These are phyloP conservation scores for Elongisporangium undulatum DNA, from an alignment of 352 stramenopile species.

Conservation along the genomic window DNA sequence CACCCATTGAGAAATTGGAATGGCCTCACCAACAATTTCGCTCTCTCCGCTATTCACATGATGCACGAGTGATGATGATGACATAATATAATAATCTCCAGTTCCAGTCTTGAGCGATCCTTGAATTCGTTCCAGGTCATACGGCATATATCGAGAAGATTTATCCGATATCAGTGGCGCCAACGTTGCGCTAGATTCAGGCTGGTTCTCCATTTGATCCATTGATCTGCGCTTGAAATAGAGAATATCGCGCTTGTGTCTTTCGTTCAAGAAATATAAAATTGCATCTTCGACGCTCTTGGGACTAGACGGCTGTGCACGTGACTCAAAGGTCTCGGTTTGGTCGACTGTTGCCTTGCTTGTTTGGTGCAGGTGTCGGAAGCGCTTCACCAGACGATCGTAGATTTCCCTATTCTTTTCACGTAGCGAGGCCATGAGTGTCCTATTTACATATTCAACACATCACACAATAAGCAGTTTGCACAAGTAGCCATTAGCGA, in stretches of 20 bases:
- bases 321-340: neutral
- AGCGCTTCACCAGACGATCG: slow-evolving; percentile 25
- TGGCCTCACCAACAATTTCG: slow-evolving; percentile 41
- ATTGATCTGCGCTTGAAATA: slow-evolving; percentile 43
- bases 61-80: slow-evolving; percentile 49
- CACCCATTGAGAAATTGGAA: slow-evolving; percentile 62
- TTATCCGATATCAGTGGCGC: slow-evolving; percentile 1
- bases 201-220: neutral
- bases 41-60: slow-evolving; percentile 34
- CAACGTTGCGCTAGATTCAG: slow-evolving; percentile 1
- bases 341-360: neutral
- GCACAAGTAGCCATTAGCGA: neutral
- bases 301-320: neutral
- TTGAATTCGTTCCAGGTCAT: slow-evolving; percentile 44
- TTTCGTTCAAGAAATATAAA: slow-evolving; percentile 63
- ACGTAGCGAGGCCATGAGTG: slow-evolving; percentile 22
- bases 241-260: slow-evolving; percentile 64
- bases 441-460: slow-evolving; percentile 8
- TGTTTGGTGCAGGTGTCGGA: slow-evolving; percentile 14
- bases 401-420: slow-evolving; percentile 34
- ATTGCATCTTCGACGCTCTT: slow-evolving; percentile 59
- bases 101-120: slow-evolving; percentile 18
- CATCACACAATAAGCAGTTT: neutral
- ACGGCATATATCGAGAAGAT: slow-evolving; percentile 42
- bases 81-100: slow-evolving; percentile 73